These are phyloP conservation scores for Botrytis elliptica DNA, from an alignment of 2,329 filamentous ascomycete genomes.

Conservation along the genomic window DNA sequence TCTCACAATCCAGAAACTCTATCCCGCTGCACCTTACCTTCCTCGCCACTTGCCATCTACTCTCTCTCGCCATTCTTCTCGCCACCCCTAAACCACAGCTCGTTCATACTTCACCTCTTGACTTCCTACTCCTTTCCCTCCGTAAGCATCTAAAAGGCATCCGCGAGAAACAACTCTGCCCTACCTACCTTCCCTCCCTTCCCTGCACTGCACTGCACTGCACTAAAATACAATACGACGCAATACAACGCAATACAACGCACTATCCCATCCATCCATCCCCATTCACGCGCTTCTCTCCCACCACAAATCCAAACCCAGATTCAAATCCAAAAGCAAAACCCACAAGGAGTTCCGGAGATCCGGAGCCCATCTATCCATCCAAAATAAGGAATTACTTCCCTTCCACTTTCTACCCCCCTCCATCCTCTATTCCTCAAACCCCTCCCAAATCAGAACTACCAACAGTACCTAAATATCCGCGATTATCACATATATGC, in stretches of 20 bases:
- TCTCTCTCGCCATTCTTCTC: neutral
- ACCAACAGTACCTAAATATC: neutral
- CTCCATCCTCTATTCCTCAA: neutral
- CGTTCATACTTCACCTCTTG: neutral
- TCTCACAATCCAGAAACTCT: neutral
- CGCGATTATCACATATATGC: too few relatives aligned
- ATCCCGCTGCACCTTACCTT: neutral
- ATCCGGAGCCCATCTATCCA: neutral
- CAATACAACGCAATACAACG: neutral
- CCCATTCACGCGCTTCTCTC: neutral
- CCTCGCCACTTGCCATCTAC: too few relatives aligned
- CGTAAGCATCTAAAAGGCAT: neutral
- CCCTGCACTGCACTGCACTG: neutral
- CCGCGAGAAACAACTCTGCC: neutral
- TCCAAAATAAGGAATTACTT: neutral
- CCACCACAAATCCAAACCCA: neutral
- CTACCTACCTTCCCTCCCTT: too few relatives aligned
- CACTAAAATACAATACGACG: neutral
- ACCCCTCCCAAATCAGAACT: too few relatives aligned
- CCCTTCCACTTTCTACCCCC: neutral
- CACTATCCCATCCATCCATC: too few relatives aligned
- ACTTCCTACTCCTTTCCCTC: neutral
- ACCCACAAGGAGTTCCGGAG: neutral
- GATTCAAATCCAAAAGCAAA: neutral
- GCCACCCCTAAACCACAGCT: neutral